Evolutionary conservation across 768 basidiomycete genomes (phyloP).

Genomic region (Serendipita sp.): DNA sequence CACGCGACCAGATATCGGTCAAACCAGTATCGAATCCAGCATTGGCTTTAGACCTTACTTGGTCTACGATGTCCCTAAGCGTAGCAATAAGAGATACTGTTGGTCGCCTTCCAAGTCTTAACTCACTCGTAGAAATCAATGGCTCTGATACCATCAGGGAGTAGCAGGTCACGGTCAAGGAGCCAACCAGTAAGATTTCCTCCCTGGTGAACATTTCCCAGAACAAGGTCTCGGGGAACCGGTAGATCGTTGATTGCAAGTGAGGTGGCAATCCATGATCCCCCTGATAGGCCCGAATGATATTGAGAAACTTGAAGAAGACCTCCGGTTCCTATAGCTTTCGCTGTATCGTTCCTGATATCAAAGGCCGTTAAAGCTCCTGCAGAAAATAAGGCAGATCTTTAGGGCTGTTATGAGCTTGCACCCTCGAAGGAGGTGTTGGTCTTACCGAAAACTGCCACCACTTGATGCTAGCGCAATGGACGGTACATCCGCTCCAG

Average conservation of each 20-base stretch:
- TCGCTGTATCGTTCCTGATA: conserved; percentile 41
- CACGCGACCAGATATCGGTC: conserved; percentile 26
- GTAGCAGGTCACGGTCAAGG: conserved; percentile 38
- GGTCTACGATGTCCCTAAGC: conserved; percentile 30
- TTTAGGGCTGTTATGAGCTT: conserved; percentile 25
- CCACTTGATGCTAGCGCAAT: conserved; percentile 55
- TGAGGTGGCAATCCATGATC: conserved; percentile 53
- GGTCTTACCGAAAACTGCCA: conserved; percentile 17
- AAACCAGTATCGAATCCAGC: no score
- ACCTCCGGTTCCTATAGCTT: conserved; percentile 44
- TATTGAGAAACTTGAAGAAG: conserved; percentile 58
- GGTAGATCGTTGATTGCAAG: conserved; percentile 52
- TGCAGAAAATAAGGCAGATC: conserved; percentile 51
- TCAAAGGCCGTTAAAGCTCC: conserved; percentile 43
- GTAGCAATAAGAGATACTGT: no score
- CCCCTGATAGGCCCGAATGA: conserved; percentile 48
- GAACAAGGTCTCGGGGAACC: conserved; percentile 36
- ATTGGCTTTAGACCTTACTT: conserved; percentile 45
- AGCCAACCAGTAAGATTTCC: conserved; percentile 34
- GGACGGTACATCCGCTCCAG: conserved; percentile 25
- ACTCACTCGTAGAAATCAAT: conserved; percentile 17
- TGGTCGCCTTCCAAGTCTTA: neutral
- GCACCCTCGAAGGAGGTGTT: neutral
- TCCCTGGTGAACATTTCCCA: conserved; percentile 28
- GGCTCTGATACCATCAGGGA: conserved; percentile 35